phyloP scores from a whole-genome alignment of 345 rosid genomes.

The Sonneratia caseolaris region DNA sequence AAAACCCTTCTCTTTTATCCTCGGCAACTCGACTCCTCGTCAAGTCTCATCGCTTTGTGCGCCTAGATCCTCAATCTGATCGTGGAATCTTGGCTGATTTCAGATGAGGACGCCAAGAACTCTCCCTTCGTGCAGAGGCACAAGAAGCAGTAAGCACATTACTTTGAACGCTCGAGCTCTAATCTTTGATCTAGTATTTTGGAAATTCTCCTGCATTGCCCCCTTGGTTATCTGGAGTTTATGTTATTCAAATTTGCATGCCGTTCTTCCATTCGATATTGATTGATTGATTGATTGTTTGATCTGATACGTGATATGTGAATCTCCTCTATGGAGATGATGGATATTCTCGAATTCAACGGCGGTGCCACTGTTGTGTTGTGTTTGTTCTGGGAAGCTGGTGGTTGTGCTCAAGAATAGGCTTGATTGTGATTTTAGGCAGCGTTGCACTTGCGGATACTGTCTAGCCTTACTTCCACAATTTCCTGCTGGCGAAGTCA shows the following conservation, averaged over 20 bases:
- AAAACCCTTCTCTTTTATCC: not conserved
- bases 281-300: not conserved
- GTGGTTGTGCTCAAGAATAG: not conserved
- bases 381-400: not conserved
- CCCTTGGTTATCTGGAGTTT: not conserved
- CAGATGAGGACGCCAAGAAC: slow-evolving; percentile 89
- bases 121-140: slow-evolving; percentile 78
- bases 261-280: not conserved
- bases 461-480: not conserved
- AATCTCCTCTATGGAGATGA: not conserved
- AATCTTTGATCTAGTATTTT: not conserved
- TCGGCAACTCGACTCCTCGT: not conserved
- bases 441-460: not conserved
- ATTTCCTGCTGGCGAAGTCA: not conserved
- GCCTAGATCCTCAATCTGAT: not conserved
- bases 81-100: not conserved
- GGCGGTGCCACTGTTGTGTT: not conserved
- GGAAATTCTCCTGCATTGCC: not conserved
- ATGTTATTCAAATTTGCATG: not conserved
- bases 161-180: not conserved
- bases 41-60: not conserved
- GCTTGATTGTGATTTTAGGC: not conserved
- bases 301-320: not conserved
- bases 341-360: not conserved
- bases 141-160: slow-evolving; percentile 27